A percentile compares a stretch with the other conserved stretches of the same genome.
Evolutionary conservation across 768 basidiomycete genomes (phyloP).

Genomic region (Coprinopsis sp.): DNA sequence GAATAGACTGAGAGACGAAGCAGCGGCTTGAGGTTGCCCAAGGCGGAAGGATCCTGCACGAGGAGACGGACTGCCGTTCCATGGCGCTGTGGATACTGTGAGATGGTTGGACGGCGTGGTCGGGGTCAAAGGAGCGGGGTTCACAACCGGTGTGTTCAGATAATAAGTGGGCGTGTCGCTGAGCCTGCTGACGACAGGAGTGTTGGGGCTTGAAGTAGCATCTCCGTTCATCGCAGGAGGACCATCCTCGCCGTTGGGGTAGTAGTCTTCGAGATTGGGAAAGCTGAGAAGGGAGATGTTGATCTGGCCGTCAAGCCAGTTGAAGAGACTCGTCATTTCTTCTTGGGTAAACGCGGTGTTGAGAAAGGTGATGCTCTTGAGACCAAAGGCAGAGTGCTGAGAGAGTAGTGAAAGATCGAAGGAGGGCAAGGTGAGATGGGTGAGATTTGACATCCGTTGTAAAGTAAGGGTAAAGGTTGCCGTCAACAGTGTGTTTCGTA

Average conservation of each 20-base stretch:
- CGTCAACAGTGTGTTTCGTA: slow-evolving; percentile 28
- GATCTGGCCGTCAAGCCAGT: slow-evolving; percentile 40
- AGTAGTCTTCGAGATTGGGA: slow-evolving; percentile 30
- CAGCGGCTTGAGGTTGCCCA: slow-evolving; percentile 4
- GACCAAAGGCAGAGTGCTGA: slow-evolving; percentile 39
- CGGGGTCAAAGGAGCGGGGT: slow-evolving; percentile 14
- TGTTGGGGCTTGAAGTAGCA: background rate
- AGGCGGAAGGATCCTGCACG: slow-evolving; percentile 13
- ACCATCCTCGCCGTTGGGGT: slow-evolving; percentile 10
- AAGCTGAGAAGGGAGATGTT: slow-evolving; percentile 37
- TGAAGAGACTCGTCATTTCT: slow-evolving; percentile 31
- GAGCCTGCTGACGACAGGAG: background rate
- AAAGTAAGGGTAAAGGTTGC: slow-evolving; percentile 41
- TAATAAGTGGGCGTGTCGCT: background rate
- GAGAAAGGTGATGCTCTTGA: slow-evolving; percentile 36
- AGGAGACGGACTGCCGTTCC: no score
- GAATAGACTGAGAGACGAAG: slow-evolving; percentile 2
- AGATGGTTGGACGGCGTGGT: slow-evolving; percentile 1
- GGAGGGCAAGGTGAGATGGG: slow-evolving; percentile 35
- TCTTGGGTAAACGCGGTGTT: slow-evolving; percentile 25
- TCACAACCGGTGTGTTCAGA: slow-evolving; percentile 1
- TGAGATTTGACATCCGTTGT: slow-evolving; percentile 42
- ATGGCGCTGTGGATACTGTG: background rate
- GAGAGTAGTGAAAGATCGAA: slow-evolving; percentile 40
- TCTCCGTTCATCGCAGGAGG: background rate